Percentiles rank a stretch among this genome's conserved stretches.
Evolutionary conservation across 306 rosid species (phyloP).

Genomic region (Cucumis sativus): Cucumber_9930_V3 NC_026658.2:1856501-1857000

Average conservation of each 20-base stretch:
- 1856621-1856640: background rate
- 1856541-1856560: background rate
- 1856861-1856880: constrained; percentile 73
- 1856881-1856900: constrained; percentile 98
- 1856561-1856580: background rate
- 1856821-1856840: constrained; percentile 36
- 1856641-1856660: constrained; percentile 86
- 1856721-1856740: constrained; percentile 95
- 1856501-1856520: background rate
- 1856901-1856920: constrained; percentile 79
- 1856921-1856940: constrained; percentile 92
- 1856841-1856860: constrained; percentile 72
- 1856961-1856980: background rate
- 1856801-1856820: background rate
- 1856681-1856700: constrained; percentile 93
- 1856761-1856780: background rate
- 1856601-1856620: background rate
- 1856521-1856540: background rate
- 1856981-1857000: background rate
- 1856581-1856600: background rate
- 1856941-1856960: constrained; percentile 89
- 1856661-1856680: constrained; percentile 89
- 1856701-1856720: constrained; percentile 81
- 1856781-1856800: background rate
- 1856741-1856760: constrained; percentile 9